Percentiles rank a stretch among this genome's conserved stretches.
These are phyloP conservation scores for Fusarium miscanthi DNA, from an alignment of 2,329 filamentous ascomycete species.

Conservation along the genomic window DNA sequence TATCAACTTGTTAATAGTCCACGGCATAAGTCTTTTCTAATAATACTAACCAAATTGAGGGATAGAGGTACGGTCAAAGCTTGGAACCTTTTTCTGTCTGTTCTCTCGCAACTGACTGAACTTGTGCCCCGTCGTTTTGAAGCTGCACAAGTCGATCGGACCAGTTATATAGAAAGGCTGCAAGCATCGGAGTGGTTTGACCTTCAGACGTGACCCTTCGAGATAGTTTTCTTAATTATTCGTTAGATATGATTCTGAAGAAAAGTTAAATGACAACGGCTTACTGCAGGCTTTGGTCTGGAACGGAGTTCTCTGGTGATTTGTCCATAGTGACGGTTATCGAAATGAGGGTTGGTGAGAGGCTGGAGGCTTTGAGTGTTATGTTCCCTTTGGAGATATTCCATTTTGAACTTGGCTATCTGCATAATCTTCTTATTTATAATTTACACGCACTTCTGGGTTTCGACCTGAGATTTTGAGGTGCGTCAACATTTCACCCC, in stretches of 20 bases:
- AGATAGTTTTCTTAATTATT: accelerated
- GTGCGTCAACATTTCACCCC: background rate
- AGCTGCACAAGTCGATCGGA: background rate
- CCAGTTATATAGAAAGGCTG: background rate
- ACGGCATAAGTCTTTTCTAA: background rate
- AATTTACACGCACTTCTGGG: background rate
- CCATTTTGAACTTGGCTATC: accelerated
- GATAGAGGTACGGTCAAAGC: background rate
- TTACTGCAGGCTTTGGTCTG: accelerated
- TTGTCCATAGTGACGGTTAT: accelerated
- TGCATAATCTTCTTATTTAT: background rate
- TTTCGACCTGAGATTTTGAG: background rate
- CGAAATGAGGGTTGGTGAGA: background rate
- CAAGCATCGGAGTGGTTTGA: background rate
- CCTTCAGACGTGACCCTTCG: accelerated
- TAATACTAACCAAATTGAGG: accelerated
- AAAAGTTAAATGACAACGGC: accelerated
- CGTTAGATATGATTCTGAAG: accelerated
- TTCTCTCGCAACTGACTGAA: background rate
- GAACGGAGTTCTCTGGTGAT: background rate
- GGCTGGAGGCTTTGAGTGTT: too few species aligned
- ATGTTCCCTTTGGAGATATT: accelerated
- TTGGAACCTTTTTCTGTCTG: accelerated
- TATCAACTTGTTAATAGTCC: background rate
- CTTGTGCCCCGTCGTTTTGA: background rate